Evolutionary conservation across 805 yeast species (phyloP).

Genomic region (Cyberlindnera amylophila): DNA sequence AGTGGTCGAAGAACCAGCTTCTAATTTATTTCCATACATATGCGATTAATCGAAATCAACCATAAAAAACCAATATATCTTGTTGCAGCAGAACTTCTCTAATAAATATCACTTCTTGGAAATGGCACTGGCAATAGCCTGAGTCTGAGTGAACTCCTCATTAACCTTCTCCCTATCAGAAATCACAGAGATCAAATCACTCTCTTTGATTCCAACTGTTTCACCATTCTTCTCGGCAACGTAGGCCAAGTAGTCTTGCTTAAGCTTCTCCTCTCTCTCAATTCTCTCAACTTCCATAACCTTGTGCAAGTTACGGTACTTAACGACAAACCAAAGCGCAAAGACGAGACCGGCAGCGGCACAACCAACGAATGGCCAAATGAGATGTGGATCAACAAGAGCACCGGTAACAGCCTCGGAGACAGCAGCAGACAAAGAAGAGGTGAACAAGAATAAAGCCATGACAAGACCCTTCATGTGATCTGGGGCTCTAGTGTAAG

Average conservation of each 20-base stretch:
- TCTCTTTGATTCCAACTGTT: neutral
- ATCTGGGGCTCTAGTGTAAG: slow-evolving; percentile 77
- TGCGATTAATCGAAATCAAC: too few relatives aligned
- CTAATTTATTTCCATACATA: too few relatives aligned
- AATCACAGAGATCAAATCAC: slow-evolving; percentile 3
- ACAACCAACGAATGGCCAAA: slow-evolving; percentile 66
- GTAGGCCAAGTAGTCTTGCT: slow-evolving; percentile 11
- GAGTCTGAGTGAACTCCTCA: neutral
- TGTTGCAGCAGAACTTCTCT: too few relatives aligned
- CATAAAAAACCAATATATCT: too few relatives aligned
- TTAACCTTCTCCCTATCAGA: neutral
- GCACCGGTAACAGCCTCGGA: slow-evolving; percentile 71
- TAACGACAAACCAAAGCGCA: slow-evolving; percentile 50
- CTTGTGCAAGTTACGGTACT: slow-evolving; percentile 20
- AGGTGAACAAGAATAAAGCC: slow-evolving; percentile 61
- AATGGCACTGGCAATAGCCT: neutral
- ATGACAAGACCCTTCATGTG: slow-evolving; percentile 41
- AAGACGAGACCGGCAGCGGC: slow-evolving; percentile 54
- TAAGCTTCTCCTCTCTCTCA: slow-evolving; percentile 17
- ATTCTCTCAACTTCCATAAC: slow-evolving; percentile 23
- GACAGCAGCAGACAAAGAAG: slow-evolving; percentile 71
- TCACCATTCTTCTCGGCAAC: slow-evolving; percentile 1
- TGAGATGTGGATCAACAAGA: slow-evolving; percentile 63
- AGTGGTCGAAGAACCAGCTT: too few relatives aligned
- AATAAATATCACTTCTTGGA: neutral